These are phyloP conservation scores for Hygrocybe coccinea DNA, from an alignment of 768 basidiomycete species.

Conservation along the genomic window DNA sequence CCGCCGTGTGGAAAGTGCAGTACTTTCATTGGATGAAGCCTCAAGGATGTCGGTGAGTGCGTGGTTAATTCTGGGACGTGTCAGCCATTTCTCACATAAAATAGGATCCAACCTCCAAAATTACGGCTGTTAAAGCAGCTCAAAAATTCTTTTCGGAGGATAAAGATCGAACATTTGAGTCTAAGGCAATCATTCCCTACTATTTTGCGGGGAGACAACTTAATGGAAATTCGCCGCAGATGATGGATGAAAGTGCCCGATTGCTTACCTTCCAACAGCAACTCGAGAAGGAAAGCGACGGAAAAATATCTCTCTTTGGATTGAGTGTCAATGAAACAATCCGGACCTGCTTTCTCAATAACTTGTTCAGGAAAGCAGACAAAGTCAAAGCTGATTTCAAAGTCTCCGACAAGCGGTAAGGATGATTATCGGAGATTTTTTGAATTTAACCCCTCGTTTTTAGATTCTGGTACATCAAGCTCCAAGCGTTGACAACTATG, in stretches of 20 bases:
- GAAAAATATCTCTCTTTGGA: constrained; percentile 76
- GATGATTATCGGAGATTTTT: not conserved
- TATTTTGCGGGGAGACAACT: not conserved
- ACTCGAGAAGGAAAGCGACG: constrained; percentile 79
- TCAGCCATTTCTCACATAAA: not conserved
- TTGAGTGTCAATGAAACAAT: constrained; percentile 86
- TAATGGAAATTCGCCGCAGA: constrained; percentile 42
- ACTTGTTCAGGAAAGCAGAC: constrained; percentile 83
- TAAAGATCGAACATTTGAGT: constrained; percentile 85
- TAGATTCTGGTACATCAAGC: constrained; percentile 92
- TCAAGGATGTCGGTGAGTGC: constrained; percentile 51
- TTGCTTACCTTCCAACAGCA: constrained; percentile 80
- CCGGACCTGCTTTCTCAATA: constrained; percentile 66
- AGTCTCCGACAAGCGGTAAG: constrained; percentile 90
- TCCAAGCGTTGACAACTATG: constrained; percentile 73
- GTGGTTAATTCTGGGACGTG: not conserved
- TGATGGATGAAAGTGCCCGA: constrained; percentile 81
- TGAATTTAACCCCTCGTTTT: not conserved
- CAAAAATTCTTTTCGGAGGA: constrained; percentile 95
- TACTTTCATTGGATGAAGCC: constrained; percentile 84
- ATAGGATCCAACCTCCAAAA: constrained; percentile 69
- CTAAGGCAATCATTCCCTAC: constrained; percentile 52
- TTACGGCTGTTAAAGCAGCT: constrained; percentile 71
- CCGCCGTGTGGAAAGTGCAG: constrained; percentile 86
- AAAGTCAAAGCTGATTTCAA: constrained; percentile 86